Evolutionary conservation across 257 asterid genomes (phyloP), one percentile per base, ranked within the genome.

Genomic region (Solanum corneliomulleri): DNA sequence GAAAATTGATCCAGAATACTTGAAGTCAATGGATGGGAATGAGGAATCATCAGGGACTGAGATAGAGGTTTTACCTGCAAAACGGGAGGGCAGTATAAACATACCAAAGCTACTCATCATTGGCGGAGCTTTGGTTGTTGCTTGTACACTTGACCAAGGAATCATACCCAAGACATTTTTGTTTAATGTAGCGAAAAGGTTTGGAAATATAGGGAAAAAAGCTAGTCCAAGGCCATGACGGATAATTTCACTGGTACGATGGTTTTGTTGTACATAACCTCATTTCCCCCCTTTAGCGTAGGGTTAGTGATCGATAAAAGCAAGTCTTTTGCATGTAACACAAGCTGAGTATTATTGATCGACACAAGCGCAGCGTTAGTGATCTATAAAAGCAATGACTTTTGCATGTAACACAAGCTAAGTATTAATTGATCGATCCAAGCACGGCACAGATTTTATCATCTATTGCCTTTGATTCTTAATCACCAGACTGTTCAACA

Each of bases 121-220:
- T 21, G 98, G 97, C 2, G 98, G 97, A 29, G 98, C 91, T 9
- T 88, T 94, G 9, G 91, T 86, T 2, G 87, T 97, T 70, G 99
- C 95, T 21, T 95, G 95, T 86, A 91, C 93, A 81, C 92, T 97
- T 6, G 96, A 97, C 85, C 89, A 87, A 39, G 98, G 98, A 14
- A 92, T 97, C 20, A 82, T 97, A 88, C 91, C 98, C 1, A 97
- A 94, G 95, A 89, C 98, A 6, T 89, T 97, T 83, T 72, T 97
- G 78, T 93, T 94, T 42, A 94, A 96, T 2, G 89, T 94, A 20
- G 97, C 96, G 0, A 93, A 93, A 44, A 93, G 90, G 87, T 89
- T 97, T 41, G 96, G 94, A 33, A 94, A 92, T 86, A 85, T 97
- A n/a, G 98, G 98, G 39, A 92, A 93, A 89, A 75, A 90, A 77